phyloP scores from a whole-genome alignment of 2,329 filamentous ascomycete species.

The Pseudogymnoascus destructans region DNA sequence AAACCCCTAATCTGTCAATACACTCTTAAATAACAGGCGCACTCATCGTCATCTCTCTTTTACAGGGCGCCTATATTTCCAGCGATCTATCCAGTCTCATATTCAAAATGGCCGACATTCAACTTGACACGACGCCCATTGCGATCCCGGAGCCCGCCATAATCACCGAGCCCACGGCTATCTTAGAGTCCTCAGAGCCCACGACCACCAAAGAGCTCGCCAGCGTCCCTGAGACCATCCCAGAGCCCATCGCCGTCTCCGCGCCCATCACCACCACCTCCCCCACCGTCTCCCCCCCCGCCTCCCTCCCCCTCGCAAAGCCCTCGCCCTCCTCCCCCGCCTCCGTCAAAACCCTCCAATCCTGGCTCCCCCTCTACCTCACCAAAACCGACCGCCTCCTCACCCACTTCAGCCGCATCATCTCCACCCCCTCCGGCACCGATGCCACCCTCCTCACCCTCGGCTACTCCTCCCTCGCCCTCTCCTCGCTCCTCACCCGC shows the following conservation, averaged over 20 bases:
- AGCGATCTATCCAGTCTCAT: background rate
- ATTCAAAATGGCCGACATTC: background rate
- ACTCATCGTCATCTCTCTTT: background rate
- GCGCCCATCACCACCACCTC: background rate
- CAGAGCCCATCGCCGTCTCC: background rate
- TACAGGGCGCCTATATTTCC: background rate
- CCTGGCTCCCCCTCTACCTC: slow-evolving; percentile 25
- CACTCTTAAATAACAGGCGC: background rate
- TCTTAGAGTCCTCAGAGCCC: background rate
- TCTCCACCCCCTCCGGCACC: slow-evolving; percentile 55
- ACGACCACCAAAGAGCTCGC: background rate
- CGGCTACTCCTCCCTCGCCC: slow-evolving; percentile 51
- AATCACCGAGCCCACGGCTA: background rate
- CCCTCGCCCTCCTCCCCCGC: slow-evolving; percentile 13
- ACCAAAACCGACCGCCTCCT: slow-evolving; percentile 27
- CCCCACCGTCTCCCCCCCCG: slow-evolving; percentile 11
- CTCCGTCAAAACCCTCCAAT: slow-evolving; percentile 16
- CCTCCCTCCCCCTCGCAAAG: slow-evolving; percentile 2
- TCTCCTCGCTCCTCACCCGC: slow-evolving; percentile 37
- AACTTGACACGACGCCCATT: background rate
- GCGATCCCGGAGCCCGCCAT: background rate
- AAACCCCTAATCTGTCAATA: background rate
- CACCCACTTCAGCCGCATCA: slow-evolving; percentile 44
- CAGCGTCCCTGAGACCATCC: background rate
- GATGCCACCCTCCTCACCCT: slow-evolving; percentile 56